A percentile compares a stretch with the other conserved stretches of the same genome.
These are phyloP conservation scores for Sphaerostilbella broomeana DNA, from an alignment of 2,329 filamentous ascomycete genomes.

Conservation along the genomic window DNA sequence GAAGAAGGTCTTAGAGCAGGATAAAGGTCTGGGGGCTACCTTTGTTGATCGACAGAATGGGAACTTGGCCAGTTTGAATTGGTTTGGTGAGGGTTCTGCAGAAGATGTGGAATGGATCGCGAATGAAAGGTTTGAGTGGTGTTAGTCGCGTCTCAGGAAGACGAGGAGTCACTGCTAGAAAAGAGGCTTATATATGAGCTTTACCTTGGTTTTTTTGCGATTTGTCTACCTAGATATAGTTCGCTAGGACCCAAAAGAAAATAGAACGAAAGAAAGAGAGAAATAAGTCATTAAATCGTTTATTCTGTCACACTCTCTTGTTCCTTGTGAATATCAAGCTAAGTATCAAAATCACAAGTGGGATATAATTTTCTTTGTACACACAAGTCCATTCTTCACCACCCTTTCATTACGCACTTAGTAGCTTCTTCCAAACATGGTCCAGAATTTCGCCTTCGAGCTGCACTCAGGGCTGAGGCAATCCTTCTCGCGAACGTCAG, in stretches of 20 bases:
- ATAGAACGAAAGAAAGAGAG: constrained; percentile 5
- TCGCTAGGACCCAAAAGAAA: constrained; percentile 2
- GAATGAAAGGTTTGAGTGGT: constrained; percentile 77
- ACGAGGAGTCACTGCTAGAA: neutral
- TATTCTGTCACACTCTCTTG: constrained; percentile 6
- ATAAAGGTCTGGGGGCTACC: constrained; percentile 41
- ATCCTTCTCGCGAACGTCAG: constrained; percentile 76
- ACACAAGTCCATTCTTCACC: constrained; percentile 6
- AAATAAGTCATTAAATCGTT: constrained; percentile 5
- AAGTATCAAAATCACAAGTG: constrained; percentile 4
- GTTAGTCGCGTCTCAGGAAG: constrained; percentile 34
- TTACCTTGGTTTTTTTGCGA: too few species aligned
- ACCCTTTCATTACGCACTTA: constrained; percentile 20
- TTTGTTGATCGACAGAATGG: constrained; percentile 53
- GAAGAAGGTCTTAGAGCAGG: constrained; percentile 37
- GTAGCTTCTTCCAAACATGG: constrained; percentile 81
- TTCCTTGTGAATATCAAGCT: constrained; percentile 7
- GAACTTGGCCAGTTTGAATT: constrained; percentile 66
- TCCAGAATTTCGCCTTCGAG: constrained; percentile 72
- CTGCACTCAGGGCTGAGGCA: constrained; percentile 86
- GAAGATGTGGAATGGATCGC: constrained; percentile 62
- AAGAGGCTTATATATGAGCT: too few species aligned
- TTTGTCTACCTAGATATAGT: too few species aligned
- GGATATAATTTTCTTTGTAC: constrained; percentile 1
- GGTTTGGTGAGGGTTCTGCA: constrained; percentile 53